These are phyloP conservation scores for Aspergillus puulaauensis DNA, from an alignment of 2,329 filamentous ascomycete genomes.

Conservation along the genomic window DNA sequence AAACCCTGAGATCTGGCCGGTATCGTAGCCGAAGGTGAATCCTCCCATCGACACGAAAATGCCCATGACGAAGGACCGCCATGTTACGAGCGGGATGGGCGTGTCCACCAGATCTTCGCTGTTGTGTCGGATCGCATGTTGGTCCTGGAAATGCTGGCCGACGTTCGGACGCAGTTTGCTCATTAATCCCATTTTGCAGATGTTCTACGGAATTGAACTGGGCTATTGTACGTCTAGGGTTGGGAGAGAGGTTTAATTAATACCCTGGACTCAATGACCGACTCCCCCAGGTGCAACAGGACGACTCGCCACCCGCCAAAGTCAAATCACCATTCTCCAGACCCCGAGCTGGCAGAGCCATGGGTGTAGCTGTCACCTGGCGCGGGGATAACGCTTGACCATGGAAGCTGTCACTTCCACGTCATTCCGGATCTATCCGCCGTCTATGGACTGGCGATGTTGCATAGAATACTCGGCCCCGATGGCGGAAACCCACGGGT, in stretches of 20 bases:
- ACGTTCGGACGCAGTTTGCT: not conserved
- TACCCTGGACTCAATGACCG: not conserved
- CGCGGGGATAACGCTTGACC: not conserved
- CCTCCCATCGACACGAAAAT: constrained; percentile 48
- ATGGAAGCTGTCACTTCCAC: no score
- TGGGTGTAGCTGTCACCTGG: not conserved
- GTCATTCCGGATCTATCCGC: no score
- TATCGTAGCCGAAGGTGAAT: constrained; percentile 44
- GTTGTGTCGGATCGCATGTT: not conserved
- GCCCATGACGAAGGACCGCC: constrained; percentile 35
- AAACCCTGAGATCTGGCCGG: constrained; percentile 46
- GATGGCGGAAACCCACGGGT: not conserved
- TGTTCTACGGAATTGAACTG: no score
- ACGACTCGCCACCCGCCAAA: not conserved
- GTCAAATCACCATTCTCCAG: not conserved
- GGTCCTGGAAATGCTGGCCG: not conserved
- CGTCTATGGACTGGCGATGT: not conserved
- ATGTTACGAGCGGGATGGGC: constrained; percentile 27
- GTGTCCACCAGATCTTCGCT: constrained; percentile 13
- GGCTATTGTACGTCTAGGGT: no score
- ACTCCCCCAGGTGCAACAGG: not conserved
- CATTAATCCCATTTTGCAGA: not conserved
- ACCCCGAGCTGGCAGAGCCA: not conserved
- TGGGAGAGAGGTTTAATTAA: not conserved
- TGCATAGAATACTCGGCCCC: not conserved